Evolutionary conservation across 352 stramenopile species (phyloP).

Genomic region (Pythium dissimile): DNA sequence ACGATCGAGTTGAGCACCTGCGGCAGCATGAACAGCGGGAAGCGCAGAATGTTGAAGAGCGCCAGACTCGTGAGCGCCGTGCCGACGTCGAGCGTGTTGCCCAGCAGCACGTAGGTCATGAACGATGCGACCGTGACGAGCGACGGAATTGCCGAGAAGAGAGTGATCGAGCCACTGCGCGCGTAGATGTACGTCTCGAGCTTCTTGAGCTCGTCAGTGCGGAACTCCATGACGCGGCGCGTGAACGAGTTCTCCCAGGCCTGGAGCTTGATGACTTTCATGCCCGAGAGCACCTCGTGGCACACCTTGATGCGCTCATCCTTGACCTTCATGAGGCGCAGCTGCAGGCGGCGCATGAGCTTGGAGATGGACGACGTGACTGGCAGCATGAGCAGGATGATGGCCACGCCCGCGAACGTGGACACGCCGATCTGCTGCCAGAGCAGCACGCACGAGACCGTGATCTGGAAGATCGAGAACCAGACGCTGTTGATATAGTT

Average conservation of each 20-base stretch:
- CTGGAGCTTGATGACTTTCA: constrained; percentile 97
- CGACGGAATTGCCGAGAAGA: constrained; percentile 76
- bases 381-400: constrained; percentile 93
- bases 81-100: constrained; percentile 85
- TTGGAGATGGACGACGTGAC: constrained; percentile 88
- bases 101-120: constrained; percentile 48
- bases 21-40: constrained; percentile 95
- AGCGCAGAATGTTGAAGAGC: constrained; percentile 95
- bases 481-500: constrained; percentile 92
- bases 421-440: constrained; percentile 79
- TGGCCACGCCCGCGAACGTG: constrained; percentile 87
- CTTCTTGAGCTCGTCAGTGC: constrained; percentile 59
- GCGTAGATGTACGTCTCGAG: constrained; percentile 47
- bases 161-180: constrained; percentile 29
- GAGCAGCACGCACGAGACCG: constrained; percentile 67
- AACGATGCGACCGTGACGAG: constrained; percentile 89
- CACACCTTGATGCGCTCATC: constrained; percentile 95
- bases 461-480: constrained; percentile 82
- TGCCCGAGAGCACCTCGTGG: constrained; percentile 91
- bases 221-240: constrained; percentile 52
- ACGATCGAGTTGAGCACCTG: constrained; percentile 94
- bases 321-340: constrained; percentile 89
- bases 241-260: constrained; percentile 92
- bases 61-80: constrained; percentile 90
- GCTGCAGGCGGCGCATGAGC: constrained; percentile 85